Evolutionary conservation across 164 flowering plant genomes (phyloP).

Genomic region (Kingdonia uniflora): DNA sequence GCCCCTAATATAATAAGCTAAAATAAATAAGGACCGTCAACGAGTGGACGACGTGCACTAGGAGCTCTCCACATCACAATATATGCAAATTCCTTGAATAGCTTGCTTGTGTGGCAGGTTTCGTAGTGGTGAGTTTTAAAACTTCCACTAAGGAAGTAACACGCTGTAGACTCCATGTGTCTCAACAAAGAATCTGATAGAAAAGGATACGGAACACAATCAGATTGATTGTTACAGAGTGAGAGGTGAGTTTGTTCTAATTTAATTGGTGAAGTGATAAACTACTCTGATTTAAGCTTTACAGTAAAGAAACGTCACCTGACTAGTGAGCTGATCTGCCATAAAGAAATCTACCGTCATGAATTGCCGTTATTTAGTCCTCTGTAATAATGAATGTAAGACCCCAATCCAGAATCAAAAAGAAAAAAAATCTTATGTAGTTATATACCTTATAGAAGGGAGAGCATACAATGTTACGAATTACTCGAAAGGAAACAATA

Average conservation of each 20-base stretch:
- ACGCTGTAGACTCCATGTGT: constrained; percentile 83
- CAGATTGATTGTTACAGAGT: no score
- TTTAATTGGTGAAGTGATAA: neutral
- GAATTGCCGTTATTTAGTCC: no score
- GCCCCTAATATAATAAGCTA: no score
- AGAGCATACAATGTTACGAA: constrained; percentile 81
- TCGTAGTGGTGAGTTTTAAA: constrained; percentile 53
- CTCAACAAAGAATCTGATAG: constrained; percentile 70
- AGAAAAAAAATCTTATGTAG: neutral
- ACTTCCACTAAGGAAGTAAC: constrained; percentile 69
- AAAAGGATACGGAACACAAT: no score
- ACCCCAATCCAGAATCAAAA: neutral
- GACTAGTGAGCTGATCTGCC: constrained; percentile 99
- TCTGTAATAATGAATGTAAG: neutral
- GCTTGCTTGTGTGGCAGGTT: constrained; percentile 59
- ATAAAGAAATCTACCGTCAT: constrained; percentile 86
- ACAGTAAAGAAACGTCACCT: constrained; percentile 39
- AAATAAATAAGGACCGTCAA: no score
- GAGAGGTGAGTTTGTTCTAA: no score
- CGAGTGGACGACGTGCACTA: no score
- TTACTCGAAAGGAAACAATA: constrained; percentile 63
- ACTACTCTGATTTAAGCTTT: neutral
- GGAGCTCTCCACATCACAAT: no score
- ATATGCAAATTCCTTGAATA: constrained; percentile 73
- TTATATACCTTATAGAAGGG: constrained; percentile 78